A percentile compares a stretch with the other conserved stretches of the same genome.
These are phyloP conservation scores for Chlamydomonas urium DNA, from an alignment of 139 green algal species.

Conservation along the genomic window DNA sequence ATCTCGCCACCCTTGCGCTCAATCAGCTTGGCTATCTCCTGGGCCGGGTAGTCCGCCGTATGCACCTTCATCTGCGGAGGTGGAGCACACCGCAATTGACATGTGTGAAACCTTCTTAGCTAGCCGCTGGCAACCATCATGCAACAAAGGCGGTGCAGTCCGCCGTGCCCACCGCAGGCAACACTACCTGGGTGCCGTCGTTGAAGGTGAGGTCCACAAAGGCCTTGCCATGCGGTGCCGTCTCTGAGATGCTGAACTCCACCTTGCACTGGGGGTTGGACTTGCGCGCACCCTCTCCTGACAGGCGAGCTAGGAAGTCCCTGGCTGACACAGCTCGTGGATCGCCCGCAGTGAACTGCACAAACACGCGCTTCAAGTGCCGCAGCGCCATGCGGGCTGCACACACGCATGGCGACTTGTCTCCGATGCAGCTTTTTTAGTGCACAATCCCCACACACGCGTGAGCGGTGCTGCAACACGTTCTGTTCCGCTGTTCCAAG, in stretches of 20 bases:
- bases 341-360: conserved; percentile 31
- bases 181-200: conserved; percentile 40
- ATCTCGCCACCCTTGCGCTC: conserved; percentile 33
- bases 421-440: too few species aligned
- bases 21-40: conserved; percentile 24
- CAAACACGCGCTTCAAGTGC: conserved; percentile 39
- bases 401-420: too few species aligned
- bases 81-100: too few species aligned
- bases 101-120: too few species aligned
- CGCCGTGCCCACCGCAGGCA: too few species aligned
- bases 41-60: conserved; percentile 26
- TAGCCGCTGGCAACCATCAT: too few species aligned
- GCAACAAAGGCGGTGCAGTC: too few species aligned
- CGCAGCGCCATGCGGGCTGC: conserved; percentile 21
- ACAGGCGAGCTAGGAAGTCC: conserved; percentile 38
- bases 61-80: conserved; percentile 25
- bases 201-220: conserved; percentile 44
- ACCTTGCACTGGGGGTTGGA: conserved; percentile 41
- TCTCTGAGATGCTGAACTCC: conserved; percentile 37
- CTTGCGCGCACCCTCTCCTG: conserved; percentile 29
- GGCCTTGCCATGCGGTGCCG: not conserved
- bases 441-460: too few species aligned
- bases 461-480: too few species aligned
- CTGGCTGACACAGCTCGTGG: conserved; percentile 18
- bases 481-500: too few species aligned